Conservation (phyloP, 192 early-diverging fungal species). For the Phycomyces nitens region DNA sequence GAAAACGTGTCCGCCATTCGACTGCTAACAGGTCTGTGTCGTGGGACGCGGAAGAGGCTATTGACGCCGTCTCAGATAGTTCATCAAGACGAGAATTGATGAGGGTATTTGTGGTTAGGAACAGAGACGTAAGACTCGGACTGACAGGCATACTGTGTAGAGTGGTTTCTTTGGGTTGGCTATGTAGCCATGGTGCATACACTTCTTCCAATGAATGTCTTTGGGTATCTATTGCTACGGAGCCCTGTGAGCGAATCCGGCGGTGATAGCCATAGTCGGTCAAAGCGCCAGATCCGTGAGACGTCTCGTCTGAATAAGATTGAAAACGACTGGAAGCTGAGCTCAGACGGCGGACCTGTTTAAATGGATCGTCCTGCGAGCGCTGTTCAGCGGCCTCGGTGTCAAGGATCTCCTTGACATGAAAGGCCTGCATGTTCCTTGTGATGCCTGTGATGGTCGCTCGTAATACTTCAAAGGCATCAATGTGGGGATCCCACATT, state of each 20-base stretch:
- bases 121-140: constrained; percentile 23
- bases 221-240: background rate
- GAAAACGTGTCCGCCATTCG: constrained; percentile 20
- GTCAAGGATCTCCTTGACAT: constrained; percentile 19
- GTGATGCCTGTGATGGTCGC: constrained; percentile 23
- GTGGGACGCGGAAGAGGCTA: constrained; percentile 9
- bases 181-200: background rate
- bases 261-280: constrained; percentile 6
- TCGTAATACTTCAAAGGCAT: constrained; percentile 19
- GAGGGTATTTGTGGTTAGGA: constrained; percentile 28
- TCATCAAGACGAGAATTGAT: constrained; percentile 29
- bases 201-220: background rate
- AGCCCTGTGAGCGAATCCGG: constrained; percentile 8
- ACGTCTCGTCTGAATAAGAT: background rate
- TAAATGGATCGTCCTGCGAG: background rate
- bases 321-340: constrained; percentile 1
- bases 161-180: background rate
- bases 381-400: background rate
- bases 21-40: background rate
- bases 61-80: constrained; percentile 21
- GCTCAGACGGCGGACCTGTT: background rate
- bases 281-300: background rate
- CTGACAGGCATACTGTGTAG: constrained; percentile 1
- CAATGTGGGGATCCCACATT: constrained; percentile 18
- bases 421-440: constrained; percentile 20